Conservation (phyloP, 768 basidiomycete genomes). For the Austroboletus festivus region DNA sequence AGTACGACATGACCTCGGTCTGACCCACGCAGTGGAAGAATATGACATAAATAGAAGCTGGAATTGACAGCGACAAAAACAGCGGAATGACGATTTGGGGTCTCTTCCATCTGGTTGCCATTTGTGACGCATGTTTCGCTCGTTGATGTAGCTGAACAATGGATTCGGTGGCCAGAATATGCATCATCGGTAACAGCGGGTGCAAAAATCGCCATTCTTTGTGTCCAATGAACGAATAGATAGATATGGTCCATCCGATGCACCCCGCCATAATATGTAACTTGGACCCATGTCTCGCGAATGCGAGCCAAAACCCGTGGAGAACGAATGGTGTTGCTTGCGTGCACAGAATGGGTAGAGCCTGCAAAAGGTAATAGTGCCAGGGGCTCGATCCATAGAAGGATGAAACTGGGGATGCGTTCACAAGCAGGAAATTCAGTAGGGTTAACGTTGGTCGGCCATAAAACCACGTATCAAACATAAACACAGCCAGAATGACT, state of each 20-base stretch:
- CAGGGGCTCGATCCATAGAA: constrained; percentile 87
- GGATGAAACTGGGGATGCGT: constrained; percentile 81
- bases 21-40: constrained; percentile 79
- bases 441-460: constrained; percentile 66
- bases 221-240: constrained; percentile 83
- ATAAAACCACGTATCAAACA: constrained; percentile 72
- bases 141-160: constrained; percentile 42
- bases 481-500: constrained; percentile 32
- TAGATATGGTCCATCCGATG: constrained; percentile 56
- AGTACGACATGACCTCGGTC: constrained; percentile 66
- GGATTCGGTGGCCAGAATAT: constrained; percentile 74
- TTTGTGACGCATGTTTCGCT: not conserved
- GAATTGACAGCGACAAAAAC: constrained; percentile 53
- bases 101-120: constrained; percentile 13
- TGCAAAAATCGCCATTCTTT: constrained; percentile 99
- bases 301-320: constrained; percentile 50
- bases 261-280: constrained; percentile 45
- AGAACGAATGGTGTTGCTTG: constrained; percentile 70
- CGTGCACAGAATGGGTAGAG: constrained; percentile 75
- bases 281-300: constrained; percentile 21
- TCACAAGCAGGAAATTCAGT: constrained; percentile 78
- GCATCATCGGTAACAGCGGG: constrained; percentile 80
- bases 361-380: constrained; percentile 90
- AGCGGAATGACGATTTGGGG: constrained; percentile 30
- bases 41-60: constrained; percentile 65